Percentiles rank a stretch among this genome's conserved stretches.
phyloP scores from a whole-genome alignment of 768 basidiomycete species.

The Chiua virens region DNA sequence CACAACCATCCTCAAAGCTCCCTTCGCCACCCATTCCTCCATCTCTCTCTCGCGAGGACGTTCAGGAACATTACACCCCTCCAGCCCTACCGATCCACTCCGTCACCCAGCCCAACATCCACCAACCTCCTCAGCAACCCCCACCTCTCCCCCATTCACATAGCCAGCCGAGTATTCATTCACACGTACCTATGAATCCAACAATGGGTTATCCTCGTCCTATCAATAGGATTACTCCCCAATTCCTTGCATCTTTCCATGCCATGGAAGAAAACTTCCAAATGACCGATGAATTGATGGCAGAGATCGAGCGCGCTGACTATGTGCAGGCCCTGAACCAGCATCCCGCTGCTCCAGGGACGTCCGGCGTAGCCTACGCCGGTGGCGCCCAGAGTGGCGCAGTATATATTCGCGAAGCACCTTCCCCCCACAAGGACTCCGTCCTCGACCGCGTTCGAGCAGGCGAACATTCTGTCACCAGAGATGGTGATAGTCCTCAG shows the following conservation, averaged over 20 bases:
- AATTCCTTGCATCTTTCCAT: slow-evolving; percentile 57
- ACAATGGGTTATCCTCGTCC: slow-evolving; percentile 62
- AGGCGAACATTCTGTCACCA: slow-evolving; percentile 55
- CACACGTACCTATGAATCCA: slow-evolving; percentile 30
- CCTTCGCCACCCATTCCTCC: slow-evolving; percentile 25
- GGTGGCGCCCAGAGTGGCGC: slow-evolving; percentile 44
- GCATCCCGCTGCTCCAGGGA: slow-evolving; percentile 36
- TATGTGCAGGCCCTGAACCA: slow-evolving; percentile 56
- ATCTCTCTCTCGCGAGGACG: slow-evolving; percentile 26
- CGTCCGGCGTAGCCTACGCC: slow-evolving; percentile 46
- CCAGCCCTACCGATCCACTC: slow-evolving; percentile 36
- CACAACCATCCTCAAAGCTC: slow-evolving; percentile 34
- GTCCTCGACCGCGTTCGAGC: slow-evolving; percentile 55
- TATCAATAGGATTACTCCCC: slow-evolving; percentile 53
- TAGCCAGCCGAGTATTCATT: slow-evolving; percentile 28
- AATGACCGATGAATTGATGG: slow-evolving; percentile 68
- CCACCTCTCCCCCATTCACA: slow-evolving; percentile 36
- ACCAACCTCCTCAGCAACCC: slow-evolving; percentile 34
- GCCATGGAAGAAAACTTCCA: slow-evolving; percentile 59
- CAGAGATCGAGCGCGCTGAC: slow-evolving; percentile 73
- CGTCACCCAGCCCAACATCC: slow-evolving; percentile 31
- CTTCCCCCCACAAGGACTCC: slow-evolving; percentile 50
- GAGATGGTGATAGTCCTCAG: slow-evolving; percentile 45
- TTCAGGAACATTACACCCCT: slow-evolving; percentile 46
- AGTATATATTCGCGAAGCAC: slow-evolving; percentile 33